Evolutionary conservation across 129 eudicot genomes (phyloP).

Genomic region (Chrysanthemum makinoi): DNA sequence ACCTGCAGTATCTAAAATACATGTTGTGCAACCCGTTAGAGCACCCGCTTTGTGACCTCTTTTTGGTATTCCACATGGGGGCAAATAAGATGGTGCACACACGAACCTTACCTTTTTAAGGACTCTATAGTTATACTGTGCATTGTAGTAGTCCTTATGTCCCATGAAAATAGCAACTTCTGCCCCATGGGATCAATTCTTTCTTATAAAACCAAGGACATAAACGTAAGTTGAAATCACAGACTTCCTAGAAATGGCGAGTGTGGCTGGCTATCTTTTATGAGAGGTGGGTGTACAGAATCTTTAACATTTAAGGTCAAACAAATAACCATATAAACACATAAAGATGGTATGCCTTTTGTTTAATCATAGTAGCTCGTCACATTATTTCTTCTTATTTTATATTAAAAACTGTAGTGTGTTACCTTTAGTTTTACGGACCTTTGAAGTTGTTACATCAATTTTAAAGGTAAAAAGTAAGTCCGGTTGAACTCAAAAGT

Average conservation of each 20-base stretch:
- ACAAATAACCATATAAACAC: background rate
- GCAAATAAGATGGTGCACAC: background rate
- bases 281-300: background rate
- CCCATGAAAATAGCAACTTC: background rate
- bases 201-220: background rate
- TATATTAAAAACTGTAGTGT: too few species aligned
- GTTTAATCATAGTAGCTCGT: background rate
- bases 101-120: background rate
- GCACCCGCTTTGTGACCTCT: background rate
- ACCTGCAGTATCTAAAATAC: background rate
- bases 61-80: background rate
- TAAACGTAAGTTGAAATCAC: background rate
- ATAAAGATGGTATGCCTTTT: background rate
- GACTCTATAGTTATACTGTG: background rate
- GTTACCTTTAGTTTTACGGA: background rate
- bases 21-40: background rate
- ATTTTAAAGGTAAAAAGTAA: background rate
- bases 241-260: background rate
- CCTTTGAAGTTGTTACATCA: background rate
- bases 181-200: background rate
- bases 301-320: background rate
- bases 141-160: background rate
- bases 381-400: background rate
- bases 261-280: background rate
- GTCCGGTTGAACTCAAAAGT: slow-evolving; percentile 12